Percentiles rank a stretch among this genome's conserved stretches.
Conservation (phyloP, 2,329 filamentous ascomycete genomes). For the Fusarium globosum region DNA sequence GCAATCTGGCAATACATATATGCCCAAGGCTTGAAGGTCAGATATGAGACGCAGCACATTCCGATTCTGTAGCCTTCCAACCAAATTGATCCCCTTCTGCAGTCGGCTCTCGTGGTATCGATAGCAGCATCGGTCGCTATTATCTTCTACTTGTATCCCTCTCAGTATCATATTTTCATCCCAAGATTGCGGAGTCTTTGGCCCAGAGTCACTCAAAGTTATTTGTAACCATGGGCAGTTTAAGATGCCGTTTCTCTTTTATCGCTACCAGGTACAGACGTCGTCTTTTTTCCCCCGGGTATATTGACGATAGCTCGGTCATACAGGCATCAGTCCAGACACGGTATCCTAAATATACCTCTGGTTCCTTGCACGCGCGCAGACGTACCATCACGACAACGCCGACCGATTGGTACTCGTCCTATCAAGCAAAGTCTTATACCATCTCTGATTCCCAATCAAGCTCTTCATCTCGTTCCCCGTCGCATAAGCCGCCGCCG, state of each 20-base stretch:
- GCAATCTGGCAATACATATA: too few relatives aligned
- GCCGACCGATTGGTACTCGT: background rate
- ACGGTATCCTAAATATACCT: fast-evolving
- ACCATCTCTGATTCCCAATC: background rate
- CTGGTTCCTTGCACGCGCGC: background rate
- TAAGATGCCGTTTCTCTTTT: background rate
- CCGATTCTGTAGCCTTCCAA: background rate
- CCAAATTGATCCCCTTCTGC: background rate
- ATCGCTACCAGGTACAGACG: fast-evolving
- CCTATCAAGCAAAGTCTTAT: background rate
- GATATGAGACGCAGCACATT: background rate
- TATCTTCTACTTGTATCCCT: too few relatives aligned
- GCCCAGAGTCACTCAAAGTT: background rate
- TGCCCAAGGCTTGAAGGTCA: too few relatives aligned
- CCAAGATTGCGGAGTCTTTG: too few relatives aligned
- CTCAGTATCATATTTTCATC: too few relatives aligned
- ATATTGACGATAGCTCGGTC: background rate
- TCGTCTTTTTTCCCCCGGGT: too few relatives aligned
- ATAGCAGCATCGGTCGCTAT: too few relatives aligned
- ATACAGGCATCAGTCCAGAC: background rate
- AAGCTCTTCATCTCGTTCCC: slow-evolving; percentile 2
- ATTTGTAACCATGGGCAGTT: background rate
- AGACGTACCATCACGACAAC: fast-evolving
- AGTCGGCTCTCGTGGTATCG: background rate
- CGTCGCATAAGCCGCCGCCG: background rate